Conservation (phyloP, 2,329 filamentous ascomycete species). For the Raffaelea ambrosiae region DNA sequence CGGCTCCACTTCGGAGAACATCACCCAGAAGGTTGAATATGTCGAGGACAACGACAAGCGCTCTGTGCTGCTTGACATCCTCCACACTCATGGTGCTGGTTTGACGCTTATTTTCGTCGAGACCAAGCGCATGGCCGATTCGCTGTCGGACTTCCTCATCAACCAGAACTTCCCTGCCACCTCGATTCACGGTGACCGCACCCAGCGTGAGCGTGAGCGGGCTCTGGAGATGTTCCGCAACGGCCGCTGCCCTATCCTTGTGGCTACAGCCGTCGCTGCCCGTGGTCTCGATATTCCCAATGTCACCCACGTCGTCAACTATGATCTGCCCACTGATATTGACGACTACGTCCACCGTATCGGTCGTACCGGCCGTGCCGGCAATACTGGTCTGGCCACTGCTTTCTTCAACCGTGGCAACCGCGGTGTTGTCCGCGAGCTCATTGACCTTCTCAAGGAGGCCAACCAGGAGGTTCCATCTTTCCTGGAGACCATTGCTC, state of each 20-base stretch:
- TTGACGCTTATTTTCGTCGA: constrained; percentile 97
- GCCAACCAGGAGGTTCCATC: constrained; percentile 92
- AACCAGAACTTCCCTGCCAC: constrained; percentile 98
- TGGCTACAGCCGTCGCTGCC: constrained; percentile 93
- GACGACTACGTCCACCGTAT: constrained; percentile 98
- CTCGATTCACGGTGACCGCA: constrained; percentile 97
- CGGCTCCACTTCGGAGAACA: constrained; percentile 99
- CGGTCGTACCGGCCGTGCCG: constrained; percentile 98
- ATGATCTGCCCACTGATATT: constrained; percentile 84
- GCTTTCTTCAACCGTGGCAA: constrained; percentile 99
- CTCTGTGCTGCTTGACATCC: constrained; percentile 91
- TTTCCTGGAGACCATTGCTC: constrained; percentile 96
- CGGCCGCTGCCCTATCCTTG: constrained; percentile 88
- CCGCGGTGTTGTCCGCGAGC: constrained; percentile 91
- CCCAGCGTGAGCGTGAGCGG: constrained; percentile 96
- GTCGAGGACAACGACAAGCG: constrained; percentile 93
- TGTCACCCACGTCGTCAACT: constrained; percentile 96
- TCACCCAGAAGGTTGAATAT: constrained; percentile 97
- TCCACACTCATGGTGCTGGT: constrained; percentile 83
- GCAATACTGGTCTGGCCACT: constrained; percentile 96
- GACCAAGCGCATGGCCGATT: constrained; percentile 99
- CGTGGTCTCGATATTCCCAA: constrained; percentile 89
- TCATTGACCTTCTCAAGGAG: constrained; percentile 96
- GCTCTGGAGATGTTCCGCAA: constrained; percentile 97
- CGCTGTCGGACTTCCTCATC: constrained; percentile 94